phyloP scores from a whole-genome alignment of 1,284 basidiomycete species.

The Leccinum brunneo-olivaceum region DNA sequence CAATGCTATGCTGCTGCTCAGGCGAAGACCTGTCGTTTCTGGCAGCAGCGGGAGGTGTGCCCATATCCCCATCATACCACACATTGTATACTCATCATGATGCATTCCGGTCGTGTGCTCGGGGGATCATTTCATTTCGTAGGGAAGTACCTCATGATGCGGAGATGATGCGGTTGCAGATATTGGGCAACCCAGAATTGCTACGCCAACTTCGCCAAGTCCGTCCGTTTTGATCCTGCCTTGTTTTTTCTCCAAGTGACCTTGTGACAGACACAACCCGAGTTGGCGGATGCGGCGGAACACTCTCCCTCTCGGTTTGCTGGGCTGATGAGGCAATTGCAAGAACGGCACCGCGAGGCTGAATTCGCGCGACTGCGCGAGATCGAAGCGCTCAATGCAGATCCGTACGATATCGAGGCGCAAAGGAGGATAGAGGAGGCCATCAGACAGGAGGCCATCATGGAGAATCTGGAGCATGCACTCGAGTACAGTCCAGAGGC shows the following conservation, averaged over 20 bases:
- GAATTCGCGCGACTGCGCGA: conserved; percentile 57
- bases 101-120: not conserved
- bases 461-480: conserved; percentile 89
- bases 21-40: conserved; percentile 48
- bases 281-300: conserved; percentile 69
- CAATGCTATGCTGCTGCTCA: conserved; percentile 60
- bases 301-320: conserved; percentile 69
- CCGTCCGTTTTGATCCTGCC: conserved; percentile 16
- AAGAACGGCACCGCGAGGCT: conserved; percentile 47
- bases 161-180: conserved; percentile 85
- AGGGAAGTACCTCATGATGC: conserved; percentile 70
- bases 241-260: not conserved
- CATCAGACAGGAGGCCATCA: conserved; percentile 83
- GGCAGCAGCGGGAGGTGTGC: conserved; percentile 65
- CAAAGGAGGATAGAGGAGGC: conserved; percentile 92
- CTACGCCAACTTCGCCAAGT: conserved; percentile 74
- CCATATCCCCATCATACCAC: not conserved
- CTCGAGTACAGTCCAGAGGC: conserved; percentile 89
- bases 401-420: conserved; percentile 89
- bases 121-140: conserved; percentile 3
- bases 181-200: conserved; percentile 76
- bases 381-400: conserved; percentile 66
- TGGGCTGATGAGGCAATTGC: conserved; percentile 61
- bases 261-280: conserved; percentile 65
- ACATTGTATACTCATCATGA: too few relatives aligned